Conservation (phyloP, 306 rosid genomes). For the Cicer cuneatum region DNA sequence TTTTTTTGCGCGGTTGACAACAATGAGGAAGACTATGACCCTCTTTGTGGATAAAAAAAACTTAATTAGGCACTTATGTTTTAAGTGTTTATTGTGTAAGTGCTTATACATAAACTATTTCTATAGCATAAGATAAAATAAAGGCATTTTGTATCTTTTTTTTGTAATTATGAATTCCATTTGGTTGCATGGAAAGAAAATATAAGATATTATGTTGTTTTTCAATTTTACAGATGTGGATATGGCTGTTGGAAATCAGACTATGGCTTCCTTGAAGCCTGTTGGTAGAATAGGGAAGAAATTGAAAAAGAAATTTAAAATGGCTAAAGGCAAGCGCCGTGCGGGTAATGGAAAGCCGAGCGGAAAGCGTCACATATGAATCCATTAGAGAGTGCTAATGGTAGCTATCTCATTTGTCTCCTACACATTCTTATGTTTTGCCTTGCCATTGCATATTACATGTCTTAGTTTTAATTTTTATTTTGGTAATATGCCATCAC, state of each 20-base stretch:
- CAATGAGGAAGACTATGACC: no score
- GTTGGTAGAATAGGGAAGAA: conserved; percentile 80
- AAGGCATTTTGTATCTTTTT: background rate
- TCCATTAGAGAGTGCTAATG: conserved; percentile 43
- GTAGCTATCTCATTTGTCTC: conserved; percentile 11
- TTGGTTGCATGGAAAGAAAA: background rate
- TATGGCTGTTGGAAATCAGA: conserved; percentile 60
- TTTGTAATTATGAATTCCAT: background rate
- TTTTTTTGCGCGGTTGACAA: no score
- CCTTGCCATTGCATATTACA: conserved; percentile 1
- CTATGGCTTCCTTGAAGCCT: conserved; percentile 59
- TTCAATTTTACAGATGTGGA: conserved; percentile 63
- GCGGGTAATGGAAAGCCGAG: conserved; percentile 65
- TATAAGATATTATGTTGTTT: conserved; percentile 1
- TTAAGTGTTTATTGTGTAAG: no score
- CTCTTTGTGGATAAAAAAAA: no score
- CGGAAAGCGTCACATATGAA: conserved; percentile 65
- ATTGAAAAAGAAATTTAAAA: conserved; percentile 67
- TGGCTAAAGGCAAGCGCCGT: conserved; percentile 70
- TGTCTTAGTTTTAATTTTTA: background rate
- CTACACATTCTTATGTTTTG: background rate
- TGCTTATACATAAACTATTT: no score
- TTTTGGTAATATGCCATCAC: background rate
- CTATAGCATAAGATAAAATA: no score
- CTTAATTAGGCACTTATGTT: no score